A percentile compares a stretch with the other conserved stretches of the same genome.
phyloP scores from a whole-genome alignment of 2,329 filamentous ascomycete species.

The Ophioceras dolichostomum region DNA sequence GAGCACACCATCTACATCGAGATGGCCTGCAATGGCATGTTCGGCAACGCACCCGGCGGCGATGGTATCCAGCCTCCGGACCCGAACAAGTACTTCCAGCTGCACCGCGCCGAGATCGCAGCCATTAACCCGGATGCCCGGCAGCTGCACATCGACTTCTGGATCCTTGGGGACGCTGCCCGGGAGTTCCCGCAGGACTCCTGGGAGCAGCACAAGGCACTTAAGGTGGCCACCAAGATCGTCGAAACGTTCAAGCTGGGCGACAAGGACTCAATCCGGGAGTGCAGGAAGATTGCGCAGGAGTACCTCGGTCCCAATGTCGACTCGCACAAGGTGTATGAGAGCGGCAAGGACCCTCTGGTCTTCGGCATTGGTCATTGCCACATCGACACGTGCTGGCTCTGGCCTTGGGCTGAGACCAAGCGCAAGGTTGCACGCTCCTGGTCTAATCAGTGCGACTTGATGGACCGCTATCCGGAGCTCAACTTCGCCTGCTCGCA shows the following conservation, averaged over 20 bases:
- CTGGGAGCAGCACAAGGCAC: constrained; percentile 78
- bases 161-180: constrained; percentile 89
- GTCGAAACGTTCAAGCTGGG: constrained; percentile 83
- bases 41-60: constrained; percentile 77
- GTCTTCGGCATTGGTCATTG: constrained; percentile 91
- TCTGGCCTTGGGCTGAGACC: constrained; percentile 97
- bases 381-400: constrained; percentile 96
- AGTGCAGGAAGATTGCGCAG: constrained; percentile 71
- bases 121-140: constrained; percentile 80
- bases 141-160: constrained; percentile 80
- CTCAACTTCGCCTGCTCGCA: constrained; percentile 87
- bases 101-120: constrained; percentile 72
- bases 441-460: constrained; percentile 92
- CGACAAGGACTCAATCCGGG: constrained; percentile 62
- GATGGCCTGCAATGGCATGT: constrained; percentile 99
- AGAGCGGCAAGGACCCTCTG: constrained; percentile 58
- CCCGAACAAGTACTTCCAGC: constrained; percentile 68
- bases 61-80: constrained; percentile 82
- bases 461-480: constrained; percentile 88
- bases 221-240: constrained; percentile 74
- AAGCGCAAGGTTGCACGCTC: constrained; percentile 92
- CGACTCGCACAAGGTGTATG: constrained; percentile 75
- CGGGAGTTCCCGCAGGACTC: constrained; percentile 81
- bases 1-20: constrained; percentile 89
- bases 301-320: constrained; percentile 72